A percentile compares a stretch with the other conserved stretches of the same genome.
These are phyloP conservation scores for Entomortierella parvispora DNA, from an alignment of 192 early-diverging fungal genomes.

Conservation along the genomic window DNA sequence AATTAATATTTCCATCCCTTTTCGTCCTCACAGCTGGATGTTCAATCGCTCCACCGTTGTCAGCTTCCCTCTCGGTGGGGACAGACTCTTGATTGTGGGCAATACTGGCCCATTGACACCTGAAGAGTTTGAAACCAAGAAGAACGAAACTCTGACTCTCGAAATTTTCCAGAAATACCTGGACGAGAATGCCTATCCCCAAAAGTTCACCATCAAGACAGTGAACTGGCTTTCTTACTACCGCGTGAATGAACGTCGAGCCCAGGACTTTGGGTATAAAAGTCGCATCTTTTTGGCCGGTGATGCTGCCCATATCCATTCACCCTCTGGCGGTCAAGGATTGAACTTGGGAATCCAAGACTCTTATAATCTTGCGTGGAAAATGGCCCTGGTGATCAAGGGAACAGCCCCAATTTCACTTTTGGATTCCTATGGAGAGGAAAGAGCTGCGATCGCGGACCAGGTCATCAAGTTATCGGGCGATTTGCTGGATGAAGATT, in stretches of 20 bases:
- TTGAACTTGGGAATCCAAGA: constrained; percentile 59
- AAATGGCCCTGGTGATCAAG: constrained; percentile 44
- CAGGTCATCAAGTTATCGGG: neutral
- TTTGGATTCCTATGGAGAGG: constrained; percentile 36
- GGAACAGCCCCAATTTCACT: constrained; percentile 12
- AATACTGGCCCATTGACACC: too few relatives aligned
- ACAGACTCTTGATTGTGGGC: too few relatives aligned
- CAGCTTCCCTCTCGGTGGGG: too few relatives aligned
- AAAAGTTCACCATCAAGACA: neutral
- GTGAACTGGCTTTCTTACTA: neutral
- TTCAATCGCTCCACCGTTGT: too few relatives aligned
- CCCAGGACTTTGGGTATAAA: constrained; percentile 2
- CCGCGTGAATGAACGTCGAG: constrained; percentile 6
- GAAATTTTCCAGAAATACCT: neutral
- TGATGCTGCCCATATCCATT: constrained; percentile 44
- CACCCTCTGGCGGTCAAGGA: constrained; percentile 48
- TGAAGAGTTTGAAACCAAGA: neutral
- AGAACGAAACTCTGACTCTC: neutral
- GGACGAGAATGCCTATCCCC: neutral
- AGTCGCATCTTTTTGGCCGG: constrained; percentile 46
- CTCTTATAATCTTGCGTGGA: constrained; percentile 58
- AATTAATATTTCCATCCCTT: neutral
- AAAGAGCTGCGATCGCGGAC: constrained; percentile 14
- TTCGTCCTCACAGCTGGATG: too few relatives aligned
- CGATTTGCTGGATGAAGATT: too few relatives aligned